phyloP scores from a whole-genome alignment of 2,329 filamentous ascomycete species.

The Scedosporium boydii region DNA sequence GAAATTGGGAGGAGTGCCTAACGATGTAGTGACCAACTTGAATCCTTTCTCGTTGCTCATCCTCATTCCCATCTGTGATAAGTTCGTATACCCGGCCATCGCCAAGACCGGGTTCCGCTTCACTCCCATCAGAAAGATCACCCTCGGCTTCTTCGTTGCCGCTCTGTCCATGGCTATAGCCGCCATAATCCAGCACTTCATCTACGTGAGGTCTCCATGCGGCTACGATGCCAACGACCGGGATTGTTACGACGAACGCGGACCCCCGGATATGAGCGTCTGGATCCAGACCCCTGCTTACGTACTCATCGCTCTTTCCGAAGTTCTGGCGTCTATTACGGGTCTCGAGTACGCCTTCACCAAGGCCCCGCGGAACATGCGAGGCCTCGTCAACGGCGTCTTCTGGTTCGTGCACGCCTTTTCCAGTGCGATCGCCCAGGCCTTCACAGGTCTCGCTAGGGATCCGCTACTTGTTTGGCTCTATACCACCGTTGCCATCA shows the following conservation, averaged over 20 bases:
- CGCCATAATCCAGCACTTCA: slow-evolving; percentile 45
- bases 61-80: slow-evolving; percentile 62
- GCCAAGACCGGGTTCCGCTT: slow-evolving; percentile 56
- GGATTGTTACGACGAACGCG: slow-evolving; percentile 18
- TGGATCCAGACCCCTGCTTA: slow-evolving; percentile 46
- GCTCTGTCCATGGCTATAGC: slow-evolving; percentile 50
- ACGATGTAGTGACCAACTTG: slow-evolving; percentile 66
- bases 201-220: slow-evolving; percentile 55
- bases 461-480: slow-evolving; percentile 68
- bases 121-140: slow-evolving; percentile 68
- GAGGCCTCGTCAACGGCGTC: slow-evolving; percentile 59
- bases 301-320: slow-evolving; percentile 37
- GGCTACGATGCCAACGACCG: slow-evolving; percentile 29
- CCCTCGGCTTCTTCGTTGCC: slow-evolving; percentile 56
- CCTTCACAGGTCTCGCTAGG: slow-evolving; percentile 26
- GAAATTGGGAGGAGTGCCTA: slow-evolving; percentile 61
- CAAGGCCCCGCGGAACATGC: slow-evolving; percentile 70
- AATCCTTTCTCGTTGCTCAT: slow-evolving; percentile 67
- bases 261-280: slow-evolving; percentile 49
- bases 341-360: slow-evolving; percentile 67
- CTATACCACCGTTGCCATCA: slow-evolving; percentile 56
- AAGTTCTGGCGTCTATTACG: slow-evolving; percentile 41
- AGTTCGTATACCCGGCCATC: slow-evolving; percentile 57
- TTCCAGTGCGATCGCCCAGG: slow-evolving; percentile 58
- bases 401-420: slow-evolving; percentile 62